A percentile compares a stretch with the other conserved stretches of the same genome.
phyloP scores from a whole-genome alignment of 768 basidiomycete genomes.

The Boletus sp. region DNA sequence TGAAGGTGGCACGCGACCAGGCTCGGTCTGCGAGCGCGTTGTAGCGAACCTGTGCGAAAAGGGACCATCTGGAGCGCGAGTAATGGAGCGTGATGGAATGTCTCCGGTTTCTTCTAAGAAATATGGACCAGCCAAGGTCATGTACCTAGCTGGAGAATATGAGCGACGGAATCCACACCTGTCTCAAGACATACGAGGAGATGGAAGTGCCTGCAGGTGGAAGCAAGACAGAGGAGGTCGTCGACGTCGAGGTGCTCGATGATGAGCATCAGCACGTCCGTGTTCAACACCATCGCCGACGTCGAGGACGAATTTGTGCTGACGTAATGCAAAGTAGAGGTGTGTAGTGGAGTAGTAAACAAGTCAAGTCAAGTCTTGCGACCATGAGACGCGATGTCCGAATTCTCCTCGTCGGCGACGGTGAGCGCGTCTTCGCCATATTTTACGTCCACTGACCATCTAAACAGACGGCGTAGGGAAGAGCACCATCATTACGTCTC shows the following conservation, averaged over 20 bases:
- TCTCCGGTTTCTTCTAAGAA: constrained; percentile 50
- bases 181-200: constrained; percentile 37
- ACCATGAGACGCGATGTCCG: constrained; percentile 89
- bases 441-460: not conserved
- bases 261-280: constrained; percentile 56
- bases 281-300: constrained; percentile 37
- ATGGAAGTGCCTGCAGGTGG: constrained; percentile 30
- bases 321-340: constrained; percentile 14
- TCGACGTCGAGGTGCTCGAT: constrained; percentile 42
- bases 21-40: constrained; percentile 50
- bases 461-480: constrained; percentile 93
- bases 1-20: constrained; percentile 51
- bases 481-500: constrained; percentile 93
- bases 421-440: constrained; percentile 42
- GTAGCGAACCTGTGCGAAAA: constrained; percentile 46
- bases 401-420: constrained; percentile 92
- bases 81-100: constrained; percentile 52
- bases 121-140: constrained; percentile 58
- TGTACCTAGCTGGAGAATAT: constrained; percentile 43
- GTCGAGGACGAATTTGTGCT: constrained; percentile 3
- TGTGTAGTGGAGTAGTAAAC: constrained; percentile 2
- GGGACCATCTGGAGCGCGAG: constrained; percentile 44
- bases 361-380: constrained; percentile 9
- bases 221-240: constrained; percentile 39
- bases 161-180: not conserved